phyloP scores from a whole-genome alignment of 2,329 filamentous ascomycete species.

The Clonostachys rosea region DNA sequence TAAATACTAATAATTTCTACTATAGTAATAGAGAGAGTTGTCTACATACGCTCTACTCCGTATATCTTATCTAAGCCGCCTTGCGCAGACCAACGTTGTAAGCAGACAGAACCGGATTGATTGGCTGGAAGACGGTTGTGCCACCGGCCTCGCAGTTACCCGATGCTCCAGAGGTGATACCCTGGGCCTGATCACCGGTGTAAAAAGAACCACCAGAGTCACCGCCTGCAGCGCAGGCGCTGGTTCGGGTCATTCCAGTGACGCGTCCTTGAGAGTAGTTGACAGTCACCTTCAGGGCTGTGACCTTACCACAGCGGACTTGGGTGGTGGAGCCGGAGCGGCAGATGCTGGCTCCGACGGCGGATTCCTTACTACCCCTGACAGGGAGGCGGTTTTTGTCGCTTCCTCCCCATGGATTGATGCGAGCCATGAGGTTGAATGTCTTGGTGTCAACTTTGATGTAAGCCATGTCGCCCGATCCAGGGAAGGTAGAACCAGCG shows the following conservation, averaged over 20 bases:
- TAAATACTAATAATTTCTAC: background rate
- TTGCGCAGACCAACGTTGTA: slow-evolving; percentile 23
- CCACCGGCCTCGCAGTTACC: slow-evolving; percentile 27
- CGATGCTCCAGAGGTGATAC: slow-evolving; percentile 32
- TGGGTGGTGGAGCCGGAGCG: slow-evolving; percentile 4
- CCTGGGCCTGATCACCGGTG: slow-evolving; percentile 31
- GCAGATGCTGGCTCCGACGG: slow-evolving; percentile 5
- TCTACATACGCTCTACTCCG: background rate
- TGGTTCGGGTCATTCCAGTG: slow-evolving; percentile 31
- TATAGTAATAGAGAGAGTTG: background rate
- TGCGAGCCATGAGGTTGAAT: background rate
- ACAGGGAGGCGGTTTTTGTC: background rate
- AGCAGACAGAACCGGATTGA: slow-evolving; percentile 29
- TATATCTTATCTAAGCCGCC: slow-evolving; percentile 1
- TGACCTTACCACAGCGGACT: slow-evolving; percentile 2
- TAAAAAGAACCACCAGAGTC: slow-evolving; percentile 33
- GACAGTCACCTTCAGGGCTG: slow-evolving; percentile 1
- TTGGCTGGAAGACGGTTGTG: slow-evolving; percentile 32
- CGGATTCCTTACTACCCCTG: slow-evolving; percentile 1
- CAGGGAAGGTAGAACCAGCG: slow-evolving; percentile 3
- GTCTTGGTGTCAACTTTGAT: background rate
- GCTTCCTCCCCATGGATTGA: background rate
- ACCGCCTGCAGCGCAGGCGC: slow-evolving; percentile 31
- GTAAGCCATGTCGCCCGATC: slow-evolving; percentile 2
- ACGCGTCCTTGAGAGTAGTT: slow-evolving; percentile 27